Conservation (phyloP, 345 rosid genomes). For the Raphanus raphanistrum region DNA sequence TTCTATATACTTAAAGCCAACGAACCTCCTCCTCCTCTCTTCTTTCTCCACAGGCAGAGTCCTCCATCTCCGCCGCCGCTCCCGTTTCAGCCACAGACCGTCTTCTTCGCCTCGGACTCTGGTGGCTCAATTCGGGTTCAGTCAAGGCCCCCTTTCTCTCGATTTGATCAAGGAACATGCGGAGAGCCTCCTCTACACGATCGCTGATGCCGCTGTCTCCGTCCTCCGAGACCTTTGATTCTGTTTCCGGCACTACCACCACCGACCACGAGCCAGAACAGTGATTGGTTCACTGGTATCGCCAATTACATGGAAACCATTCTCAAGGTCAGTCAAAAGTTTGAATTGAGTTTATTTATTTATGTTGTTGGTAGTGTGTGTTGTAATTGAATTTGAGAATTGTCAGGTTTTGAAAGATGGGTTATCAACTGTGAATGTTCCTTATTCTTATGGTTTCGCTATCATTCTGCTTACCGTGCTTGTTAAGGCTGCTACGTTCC, state of each 20-base stretch:
- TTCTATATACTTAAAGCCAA: slow-evolving; percentile 41
- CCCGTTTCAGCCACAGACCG: slow-evolving; percentile 40
- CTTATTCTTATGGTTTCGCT: slow-evolving; percentile 90
- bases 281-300: slow-evolving; percentile 90
- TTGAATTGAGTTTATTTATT: background rate
- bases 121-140: slow-evolving; percentile 64
- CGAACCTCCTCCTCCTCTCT: slow-evolving; percentile 42
- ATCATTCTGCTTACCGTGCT: slow-evolving; percentile 83
- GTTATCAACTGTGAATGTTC: slow-evolving; percentile 68
- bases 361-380: too few species aligned
- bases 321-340: slow-evolving; percentile 53
- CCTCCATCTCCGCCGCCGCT: slow-evolving; percentile 42
- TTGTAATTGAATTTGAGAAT: background rate
- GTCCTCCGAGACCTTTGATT: slow-evolving; percentile 48
- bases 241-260: slow-evolving; percentile 30
- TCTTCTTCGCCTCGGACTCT: slow-evolving; percentile 46
- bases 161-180: slow-evolving; percentile 48
- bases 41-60: slow-evolving; percentile 38
- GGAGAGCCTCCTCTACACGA: slow-evolving; percentile 58
- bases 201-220: slow-evolving; percentile 94
- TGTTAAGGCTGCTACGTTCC: slow-evolving; percentile 93
- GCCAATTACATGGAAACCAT: slow-evolving; percentile 75
- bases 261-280: slow-evolving; percentile 50
- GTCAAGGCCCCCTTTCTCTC: slow-evolving; percentile 45
- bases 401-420: slow-evolving; percentile 83